Conservation (phyloP, 2,329 filamentous ascomycete genomes). For the Claviceps purpurea region DNA sequence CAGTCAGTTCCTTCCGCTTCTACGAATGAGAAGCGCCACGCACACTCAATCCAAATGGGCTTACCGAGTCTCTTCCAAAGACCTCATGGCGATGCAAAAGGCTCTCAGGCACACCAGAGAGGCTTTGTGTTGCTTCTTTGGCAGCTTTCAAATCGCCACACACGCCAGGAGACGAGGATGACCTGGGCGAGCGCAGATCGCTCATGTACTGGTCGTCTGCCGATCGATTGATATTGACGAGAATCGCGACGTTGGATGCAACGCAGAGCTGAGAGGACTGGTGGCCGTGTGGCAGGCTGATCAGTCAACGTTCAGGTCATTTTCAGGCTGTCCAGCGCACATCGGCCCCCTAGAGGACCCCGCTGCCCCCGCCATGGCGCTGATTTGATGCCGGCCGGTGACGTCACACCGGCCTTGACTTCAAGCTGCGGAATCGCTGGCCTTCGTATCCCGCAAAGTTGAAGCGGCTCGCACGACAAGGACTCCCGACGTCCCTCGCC, state of each 20-base stretch:
- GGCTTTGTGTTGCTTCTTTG: background rate
- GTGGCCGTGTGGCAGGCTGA: too few species aligned
- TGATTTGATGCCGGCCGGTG: background rate
- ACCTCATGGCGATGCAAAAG: slow-evolving; percentile 17
- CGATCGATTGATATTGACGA: too few species aligned
- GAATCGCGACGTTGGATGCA: too few species aligned
- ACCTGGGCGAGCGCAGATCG: too few species aligned
- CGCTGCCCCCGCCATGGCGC: background rate
- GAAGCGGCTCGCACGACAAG: background rate
- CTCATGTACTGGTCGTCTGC: too few species aligned
- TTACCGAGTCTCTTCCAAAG: slow-evolving; percentile 25
- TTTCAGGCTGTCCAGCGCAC: background rate
- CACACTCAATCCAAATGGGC: slow-evolving; percentile 7
- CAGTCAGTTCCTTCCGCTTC: background rate
- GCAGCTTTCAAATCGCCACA: background rate
- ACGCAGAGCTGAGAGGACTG: too few species aligned
- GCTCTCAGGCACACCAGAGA: background rate
- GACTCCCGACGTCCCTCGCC: background rate
- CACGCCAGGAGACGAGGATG: background rate
- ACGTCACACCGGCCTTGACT: background rate
- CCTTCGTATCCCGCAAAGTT: too few species aligned
- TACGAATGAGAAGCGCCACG: background rate
- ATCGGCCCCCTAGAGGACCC: background rate
- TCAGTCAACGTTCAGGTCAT: background rate
- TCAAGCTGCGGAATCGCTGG: too few species aligned